Evolutionary conservation across 2,329 filamentous ascomycete species (phyloP), one percentile per base, ranked within the genome.

Genomic region (Colletotrichum lupini): DNA sequence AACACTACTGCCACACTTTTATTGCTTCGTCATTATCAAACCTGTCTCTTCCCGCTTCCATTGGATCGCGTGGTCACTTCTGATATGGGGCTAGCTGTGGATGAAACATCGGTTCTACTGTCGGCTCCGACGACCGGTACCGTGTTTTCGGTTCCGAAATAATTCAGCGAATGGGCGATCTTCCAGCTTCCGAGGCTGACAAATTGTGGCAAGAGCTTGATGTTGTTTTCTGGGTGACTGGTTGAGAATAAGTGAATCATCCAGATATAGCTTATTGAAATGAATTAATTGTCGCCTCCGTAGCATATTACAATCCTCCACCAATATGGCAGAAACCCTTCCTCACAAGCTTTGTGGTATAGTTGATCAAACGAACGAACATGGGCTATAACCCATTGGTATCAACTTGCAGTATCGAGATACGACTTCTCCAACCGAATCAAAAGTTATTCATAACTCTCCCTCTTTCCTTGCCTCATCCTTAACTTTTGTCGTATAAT

Each of bases 291-390:
- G 11, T 53, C 52, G 12, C 26, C 52, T n/a, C 4, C 24, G 28
- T 6, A 2, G 16, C 14, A 6, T n/a, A 14, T 30, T 30, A 46
- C 19, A 14, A 8, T 26, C 42, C 42, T 32, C 32, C 9, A 32
- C 32, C 32, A 32, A 12, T 1, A 11, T 12, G 11, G 3, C 32
- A 32, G 3, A 11, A 32, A 32, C 11, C 32, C 11, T 32, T 32
- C 32, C 32, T 32, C 9, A 19, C 14, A 42, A 16, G n/a, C 42
- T 49, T 49, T 26, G 11, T 55, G 56, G 56, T 67, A 67, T 71
- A 60, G 46, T 46, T 37, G 46, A 55, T 35, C 11, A 46, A 67
- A 67, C 14, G 62, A 67, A 67, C 14, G 62, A 71, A 67, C 26
- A 32, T 35, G 32, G 32, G 55, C 62, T 22, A 35, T 22, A 28